phyloP scores from a whole-genome alignment of 2,329 filamentous ascomycete genomes.

The Colletotrichum trifolii region DNA sequence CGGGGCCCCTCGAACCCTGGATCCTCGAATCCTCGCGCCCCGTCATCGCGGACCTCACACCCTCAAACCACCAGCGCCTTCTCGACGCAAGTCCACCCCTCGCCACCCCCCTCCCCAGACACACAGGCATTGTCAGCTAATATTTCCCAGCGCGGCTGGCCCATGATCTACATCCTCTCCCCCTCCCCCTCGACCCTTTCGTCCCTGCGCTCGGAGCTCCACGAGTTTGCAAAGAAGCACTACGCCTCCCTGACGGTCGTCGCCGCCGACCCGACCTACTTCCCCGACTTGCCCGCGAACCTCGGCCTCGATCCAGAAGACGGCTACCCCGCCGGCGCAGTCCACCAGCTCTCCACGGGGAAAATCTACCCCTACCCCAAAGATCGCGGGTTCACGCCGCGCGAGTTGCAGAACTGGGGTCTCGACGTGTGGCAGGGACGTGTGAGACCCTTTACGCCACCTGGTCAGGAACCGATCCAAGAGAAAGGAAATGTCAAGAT shows the following conservation, averaged over 20 bases:
- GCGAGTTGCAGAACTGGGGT: slow-evolving; percentile 48
- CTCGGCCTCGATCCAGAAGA: slow-evolving; percentile 45
- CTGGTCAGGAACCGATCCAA: slow-evolving; percentile 41
- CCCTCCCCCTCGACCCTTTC: slow-evolving; percentile 43
- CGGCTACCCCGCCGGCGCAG: slow-evolving; percentile 46
- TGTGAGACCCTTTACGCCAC: slow-evolving; percentile 48
- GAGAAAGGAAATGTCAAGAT: slow-evolving; percentile 39
- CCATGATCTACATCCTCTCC: slow-evolving; percentile 52
- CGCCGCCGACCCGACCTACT: slow-evolving; percentile 49
- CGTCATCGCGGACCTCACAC: slow-evolving; percentile 47
- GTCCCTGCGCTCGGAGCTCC: slow-evolving; percentile 43
- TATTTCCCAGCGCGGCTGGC: slow-evolving; percentile 43
- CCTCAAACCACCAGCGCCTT: slow-evolving; percentile 46
- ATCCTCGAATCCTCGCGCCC: slow-evolving; percentile 43
- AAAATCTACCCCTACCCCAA: slow-evolving; percentile 50
- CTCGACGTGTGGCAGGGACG: slow-evolving; percentile 51
- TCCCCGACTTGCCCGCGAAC: slow-evolving; percentile 46
- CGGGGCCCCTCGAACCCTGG: slow-evolving; percentile 42
- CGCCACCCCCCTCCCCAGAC: no score
- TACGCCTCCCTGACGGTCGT: slow-evolving; percentile 49
- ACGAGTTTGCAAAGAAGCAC: slow-evolving; percentile 46
- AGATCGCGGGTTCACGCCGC: slow-evolving; percentile 41
- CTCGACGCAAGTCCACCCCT: slow-evolving; percentile 46
- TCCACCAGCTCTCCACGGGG: slow-evolving; percentile 50
- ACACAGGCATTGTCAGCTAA: not conserved